Evolutionary conservation across 2,329 filamentous ascomycete species (phyloP), one percentile per base, ranked within the genome.

Genomic region (Pseudogymnoascus sp.): DNA sequence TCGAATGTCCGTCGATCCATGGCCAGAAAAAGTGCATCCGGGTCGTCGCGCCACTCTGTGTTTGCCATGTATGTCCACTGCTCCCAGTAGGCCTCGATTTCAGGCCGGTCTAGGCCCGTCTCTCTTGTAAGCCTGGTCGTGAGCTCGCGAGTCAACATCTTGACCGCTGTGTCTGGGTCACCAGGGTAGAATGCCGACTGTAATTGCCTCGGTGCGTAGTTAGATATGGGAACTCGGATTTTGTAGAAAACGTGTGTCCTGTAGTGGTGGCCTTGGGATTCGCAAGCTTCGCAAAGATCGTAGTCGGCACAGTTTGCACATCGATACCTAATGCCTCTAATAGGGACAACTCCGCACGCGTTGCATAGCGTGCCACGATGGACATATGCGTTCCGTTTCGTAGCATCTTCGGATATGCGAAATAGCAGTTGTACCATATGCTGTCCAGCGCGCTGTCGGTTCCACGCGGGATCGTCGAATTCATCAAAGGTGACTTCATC

Each of bases 161-260:
- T 82, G 15, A 84, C 80, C 68, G 89, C 85, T 66, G 84, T 84
- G 65, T 89, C 84, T 8, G 92, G 91, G 69, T 95, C 90, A 44
- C 92, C 92, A 1, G 92, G 90, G 72, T 96, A 97, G 85, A 89
- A 94, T 1, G 92, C 85, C 5, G 89, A 87, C 68, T 91, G 88
- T 70, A 88, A 89, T 73, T 93, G 88, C 60, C 90, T 85, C 1
- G 90, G 87, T 2, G 89, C 89, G 62, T 96, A 86, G 31, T 91
- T 89, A 0, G 92, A 91, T 0, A 92, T 89, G 1, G 94, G 94
- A 9, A 97, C 88, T 62, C 88, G 88, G 71, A 99, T 90, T 74
- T 97, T 97, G 81, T 95, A 96, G 76, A 99, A 97, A 51, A 97
- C 84, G 74, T 99, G 94, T 1, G 92, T 96, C 74, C 93, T 95